Evolutionary conservation across 257 asterid genomes (phyloP).

Genomic region (Craterostigma plantagineum): DNA sequence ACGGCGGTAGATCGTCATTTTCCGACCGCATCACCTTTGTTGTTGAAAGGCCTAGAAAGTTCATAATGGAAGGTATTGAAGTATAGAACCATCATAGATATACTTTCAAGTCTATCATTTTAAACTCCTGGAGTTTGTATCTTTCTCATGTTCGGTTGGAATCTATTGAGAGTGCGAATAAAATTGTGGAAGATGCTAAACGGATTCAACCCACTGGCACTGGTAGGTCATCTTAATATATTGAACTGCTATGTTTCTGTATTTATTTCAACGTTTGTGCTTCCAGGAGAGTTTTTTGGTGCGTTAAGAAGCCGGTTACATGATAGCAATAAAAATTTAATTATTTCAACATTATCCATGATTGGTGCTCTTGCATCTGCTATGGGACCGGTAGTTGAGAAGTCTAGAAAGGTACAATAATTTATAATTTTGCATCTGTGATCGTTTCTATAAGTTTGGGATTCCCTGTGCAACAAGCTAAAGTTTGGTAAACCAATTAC

Average conservation of each 20-base stretch:
- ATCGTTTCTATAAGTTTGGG: conserved; percentile 3
- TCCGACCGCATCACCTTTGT: no score
- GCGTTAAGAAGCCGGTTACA: conserved; percentile 71
- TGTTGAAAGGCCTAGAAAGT: conserved; percentile 90
- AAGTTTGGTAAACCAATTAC: no score
- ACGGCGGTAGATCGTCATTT: no score
- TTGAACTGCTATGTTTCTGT: no score
- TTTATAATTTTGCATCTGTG: conserved; percentile 8
- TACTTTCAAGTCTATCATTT: background rate
- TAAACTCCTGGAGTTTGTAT: background rate
- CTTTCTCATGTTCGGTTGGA: conserved; percentile 59
- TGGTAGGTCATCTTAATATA: conserved; percentile 24
- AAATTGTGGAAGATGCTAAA: conserved; percentile 83
- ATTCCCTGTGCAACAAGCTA: no score
- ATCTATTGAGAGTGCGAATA: conserved; percentile 77
- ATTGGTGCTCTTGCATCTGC: conserved; percentile 82
- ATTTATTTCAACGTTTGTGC: background rate
- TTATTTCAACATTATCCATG: conserved; percentile 71
- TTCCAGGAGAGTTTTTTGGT: conserved; percentile 73
- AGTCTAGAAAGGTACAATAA: conserved; percentile 76
- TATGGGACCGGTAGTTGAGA: conserved; percentile 89
- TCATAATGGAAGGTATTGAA: conserved; percentile 88
- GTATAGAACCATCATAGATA: background rate
- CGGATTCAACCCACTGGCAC: conserved; percentile 92
- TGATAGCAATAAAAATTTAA: conserved; percentile 89